Percentiles rank a stretch among this genome's conserved stretches.
Evolutionary conservation across 257 asterid species (phyloP).

Genomic region (Prunella vulgaris): DNA sequence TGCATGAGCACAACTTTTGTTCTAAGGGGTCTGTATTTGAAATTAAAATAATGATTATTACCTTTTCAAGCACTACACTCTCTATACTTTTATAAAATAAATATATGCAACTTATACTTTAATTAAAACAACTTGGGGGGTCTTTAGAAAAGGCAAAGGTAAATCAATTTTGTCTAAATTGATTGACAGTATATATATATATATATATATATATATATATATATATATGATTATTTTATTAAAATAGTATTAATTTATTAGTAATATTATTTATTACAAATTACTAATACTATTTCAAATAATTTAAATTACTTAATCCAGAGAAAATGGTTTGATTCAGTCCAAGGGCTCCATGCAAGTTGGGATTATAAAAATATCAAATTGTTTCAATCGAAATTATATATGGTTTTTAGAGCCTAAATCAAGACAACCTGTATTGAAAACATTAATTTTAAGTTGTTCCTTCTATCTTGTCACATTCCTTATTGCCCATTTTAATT

Average conservation of each 20-base stretch:
- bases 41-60: background rate
- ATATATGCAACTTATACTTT: background rate
- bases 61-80: conserved; percentile 7
- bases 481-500: background rate
- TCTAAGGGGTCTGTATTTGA: conserved; percentile 15
- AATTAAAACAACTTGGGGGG: conserved; percentile 17
- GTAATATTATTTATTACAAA: too few species aligned
- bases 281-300: too few species aligned
- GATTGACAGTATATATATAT: background rate
- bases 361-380: background rate
- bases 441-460: background rate
- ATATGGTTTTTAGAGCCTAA: background rate
- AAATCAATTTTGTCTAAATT: too few species aligned
- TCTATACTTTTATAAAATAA: background rate
- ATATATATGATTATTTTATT: background rate
- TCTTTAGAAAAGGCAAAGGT: too few species aligned
- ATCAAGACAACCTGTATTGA: background rate
- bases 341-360: conserved; percentile 17
- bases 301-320: too few species aligned
- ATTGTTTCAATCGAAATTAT: background rate
- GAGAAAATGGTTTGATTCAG: background rate
- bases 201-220: background rate
- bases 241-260: too few species aligned
- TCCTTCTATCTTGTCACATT: background rate
- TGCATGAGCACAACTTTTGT: background rate